Evolutionary conservation across 768 basidiomycete genomes (phyloP).

Genomic region (Boletus subparvulus): DNA sequence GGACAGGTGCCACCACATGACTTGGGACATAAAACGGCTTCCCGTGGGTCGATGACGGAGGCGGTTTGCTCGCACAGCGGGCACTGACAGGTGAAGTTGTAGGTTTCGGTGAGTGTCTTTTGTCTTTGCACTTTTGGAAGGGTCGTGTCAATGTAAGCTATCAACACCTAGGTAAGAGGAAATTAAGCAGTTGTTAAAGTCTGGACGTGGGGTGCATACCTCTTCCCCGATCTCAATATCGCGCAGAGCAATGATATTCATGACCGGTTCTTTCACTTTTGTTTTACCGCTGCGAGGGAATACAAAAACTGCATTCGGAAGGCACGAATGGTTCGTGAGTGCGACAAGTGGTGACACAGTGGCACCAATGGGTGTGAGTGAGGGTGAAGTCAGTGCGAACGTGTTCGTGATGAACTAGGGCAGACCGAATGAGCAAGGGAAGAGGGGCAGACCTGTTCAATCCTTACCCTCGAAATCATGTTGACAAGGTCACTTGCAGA

Average conservation of each 20-base stretch:
- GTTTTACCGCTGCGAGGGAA: slow-evolving; percentile 61
- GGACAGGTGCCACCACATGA: slow-evolving; percentile 64
- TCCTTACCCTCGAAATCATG: slow-evolving; percentile 65
- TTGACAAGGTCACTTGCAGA: slow-evolving; percentile 66
- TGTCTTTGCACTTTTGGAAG: slow-evolving; percentile 58
- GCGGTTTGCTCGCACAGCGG: slow-evolving; percentile 43
- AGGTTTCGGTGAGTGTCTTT: slow-evolving; percentile 61
- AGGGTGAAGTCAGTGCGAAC: slow-evolving; percentile 77
- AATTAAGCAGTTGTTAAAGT: not conserved
- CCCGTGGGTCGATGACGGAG: slow-evolving; percentile 56
- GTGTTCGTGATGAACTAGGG: slow-evolving; percentile 87
- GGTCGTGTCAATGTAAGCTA: slow-evolving; percentile 84
- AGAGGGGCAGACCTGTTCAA: not conserved
- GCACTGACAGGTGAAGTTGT: slow-evolving; percentile 78
- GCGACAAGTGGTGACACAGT: slow-evolving; percentile 81
- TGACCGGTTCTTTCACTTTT: slow-evolving; percentile 49
- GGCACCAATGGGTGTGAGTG: slow-evolving; percentile 78
- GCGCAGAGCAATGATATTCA: slow-evolving; percentile 73
- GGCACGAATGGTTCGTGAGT: slow-evolving; percentile 85
- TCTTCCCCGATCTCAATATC: slow-evolving; percentile 67
- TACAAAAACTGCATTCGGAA: slow-evolving; percentile 87
- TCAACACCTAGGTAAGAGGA: slow-evolving; percentile 55
- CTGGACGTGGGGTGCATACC: slow-evolving; percentile 38
- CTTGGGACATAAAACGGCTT: slow-evolving; percentile 67
- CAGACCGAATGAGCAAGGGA: slow-evolving; percentile 1